Conservation (phyloP, 2,329 filamentous ascomycete species). For the Penicillium sp. region DNA sequence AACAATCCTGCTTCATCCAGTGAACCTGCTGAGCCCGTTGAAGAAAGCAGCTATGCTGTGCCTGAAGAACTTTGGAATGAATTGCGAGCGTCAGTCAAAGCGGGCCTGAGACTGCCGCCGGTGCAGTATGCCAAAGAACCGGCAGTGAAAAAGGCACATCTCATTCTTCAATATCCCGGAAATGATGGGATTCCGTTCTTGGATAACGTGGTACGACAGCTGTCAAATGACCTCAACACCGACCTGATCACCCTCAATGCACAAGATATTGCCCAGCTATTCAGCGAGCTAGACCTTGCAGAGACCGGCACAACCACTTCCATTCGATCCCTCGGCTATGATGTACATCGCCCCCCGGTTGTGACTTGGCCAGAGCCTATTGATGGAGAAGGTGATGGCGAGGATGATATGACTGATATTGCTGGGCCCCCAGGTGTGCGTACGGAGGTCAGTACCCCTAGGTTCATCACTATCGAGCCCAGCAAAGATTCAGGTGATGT, state of each 20-base stretch:
- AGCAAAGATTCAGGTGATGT: conserved; percentile 33
- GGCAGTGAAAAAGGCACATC: conserved; percentile 54
- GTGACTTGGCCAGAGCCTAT: conserved; percentile 39
- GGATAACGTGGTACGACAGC: conserved; percentile 62
- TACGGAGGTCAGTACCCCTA: conserved; percentile 23
- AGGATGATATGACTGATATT: conserved; percentile 38
- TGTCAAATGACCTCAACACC: conserved; percentile 58
- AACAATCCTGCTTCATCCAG: conserved; percentile 22
- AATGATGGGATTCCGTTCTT: conserved; percentile 57
- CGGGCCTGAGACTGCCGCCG: conserved; percentile 49
- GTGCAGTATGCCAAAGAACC: conserved; percentile 47
- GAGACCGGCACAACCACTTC: conserved; percentile 35
- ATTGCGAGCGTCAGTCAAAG: conserved; percentile 52
- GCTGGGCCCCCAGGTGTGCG: conserved; percentile 20
- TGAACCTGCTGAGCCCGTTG: conserved; percentile 10
- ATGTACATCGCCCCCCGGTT: conserved; percentile 48
- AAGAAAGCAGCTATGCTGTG: conserved; percentile 39
- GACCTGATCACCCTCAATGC: conserved; percentile 47
- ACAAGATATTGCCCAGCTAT: conserved; percentile 48
- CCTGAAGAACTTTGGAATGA: conserved; percentile 48
- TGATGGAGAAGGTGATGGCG: conserved; percentile 50
- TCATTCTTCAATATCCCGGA: conserved; percentile 61
- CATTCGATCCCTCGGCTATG: conserved; percentile 54
- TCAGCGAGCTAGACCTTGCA: conserved; percentile 43
- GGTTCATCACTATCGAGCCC: conserved; percentile 38